Evolutionary conservation across 2,329 filamentous ascomycete species (phyloP).

Genomic region (Xylaria sp.): DNA sequence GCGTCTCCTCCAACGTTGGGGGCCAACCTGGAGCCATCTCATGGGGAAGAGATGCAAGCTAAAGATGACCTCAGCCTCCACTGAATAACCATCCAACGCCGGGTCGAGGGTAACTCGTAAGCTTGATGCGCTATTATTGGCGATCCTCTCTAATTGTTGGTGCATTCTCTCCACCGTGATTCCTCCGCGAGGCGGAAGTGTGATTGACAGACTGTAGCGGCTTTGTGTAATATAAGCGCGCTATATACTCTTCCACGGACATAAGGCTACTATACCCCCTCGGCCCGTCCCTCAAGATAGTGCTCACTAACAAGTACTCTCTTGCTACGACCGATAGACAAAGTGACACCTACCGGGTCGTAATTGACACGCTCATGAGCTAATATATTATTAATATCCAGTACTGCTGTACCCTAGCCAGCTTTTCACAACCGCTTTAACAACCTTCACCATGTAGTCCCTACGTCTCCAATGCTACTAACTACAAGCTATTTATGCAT

Average conservation of each 20-base stretch:
- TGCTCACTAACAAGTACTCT: constrained; percentile 16
- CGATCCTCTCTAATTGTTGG: constrained; percentile 5
- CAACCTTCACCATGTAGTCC: background rate
- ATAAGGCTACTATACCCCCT: background rate
- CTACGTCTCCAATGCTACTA: no score
- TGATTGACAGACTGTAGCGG: constrained; percentile 2
- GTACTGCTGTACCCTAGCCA: background rate
- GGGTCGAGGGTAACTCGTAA: constrained; percentile 23
- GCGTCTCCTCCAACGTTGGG: constrained; percentile 31
- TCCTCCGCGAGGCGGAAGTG: constrained; percentile 6
- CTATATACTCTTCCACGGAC: constrained; percentile 12
- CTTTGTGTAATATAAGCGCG: constrained; percentile 9
- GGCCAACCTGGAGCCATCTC: constrained; percentile 25
- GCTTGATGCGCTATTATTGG: constrained; percentile 9
- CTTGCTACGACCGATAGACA: constrained; percentile 6
- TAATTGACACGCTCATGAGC: background rate
- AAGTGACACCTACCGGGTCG: background rate
- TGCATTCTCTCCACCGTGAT: constrained; percentile 11
- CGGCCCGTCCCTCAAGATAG: constrained; percentile 30
- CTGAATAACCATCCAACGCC: constrained; percentile 15
- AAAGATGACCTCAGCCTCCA: constrained; percentile 38
- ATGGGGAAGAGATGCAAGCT: constrained; percentile 29
- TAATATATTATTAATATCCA: background rate
- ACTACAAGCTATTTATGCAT: no score
- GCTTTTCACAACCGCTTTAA: background rate